phyloP scores from a whole-genome alignment of 2,329 filamentous ascomycete species.

The Dactylellina parvicollis region DNA sequence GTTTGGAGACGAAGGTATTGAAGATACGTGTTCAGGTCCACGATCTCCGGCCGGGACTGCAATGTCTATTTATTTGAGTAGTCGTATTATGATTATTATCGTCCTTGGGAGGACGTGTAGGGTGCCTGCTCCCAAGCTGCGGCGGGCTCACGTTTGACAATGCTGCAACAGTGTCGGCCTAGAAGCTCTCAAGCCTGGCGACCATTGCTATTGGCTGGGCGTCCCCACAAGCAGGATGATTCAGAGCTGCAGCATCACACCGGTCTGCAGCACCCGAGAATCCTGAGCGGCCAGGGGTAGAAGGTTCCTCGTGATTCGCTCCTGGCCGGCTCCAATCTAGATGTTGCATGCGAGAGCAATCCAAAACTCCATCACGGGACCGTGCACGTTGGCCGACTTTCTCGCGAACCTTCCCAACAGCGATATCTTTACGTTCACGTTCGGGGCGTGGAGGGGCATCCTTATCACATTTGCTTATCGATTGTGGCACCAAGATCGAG shows the following conservation, averaged over 20 bases:
- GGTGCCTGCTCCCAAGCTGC: background rate
- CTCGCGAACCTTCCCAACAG: background rate
- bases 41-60: background rate
- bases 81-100: background rate
- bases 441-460: slow-evolving; percentile 21
- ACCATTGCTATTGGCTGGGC: slow-evolving; percentile 11
- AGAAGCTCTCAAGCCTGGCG: slow-evolving; percentile 4
- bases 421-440: background rate
- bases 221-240: slow-evolving; percentile 34
- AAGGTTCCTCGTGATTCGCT: slow-evolving; percentile 33
- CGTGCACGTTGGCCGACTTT: background rate
- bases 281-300: slow-evolving; percentile 17
- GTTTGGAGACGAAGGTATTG: background rate
- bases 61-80: no score
- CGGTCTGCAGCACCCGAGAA: slow-evolving; percentile 13
- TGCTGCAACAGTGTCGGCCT: background rate
- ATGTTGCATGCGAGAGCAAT: slow-evolving; percentile 11
- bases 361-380: background rate
- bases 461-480: slow-evolving; percentile 37
- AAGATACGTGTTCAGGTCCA: background rate
- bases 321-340: slow-evolving; percentile 15
- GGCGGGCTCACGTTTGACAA: background rate
- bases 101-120: slow-evolving; percentile 8
- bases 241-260: slow-evolving; percentile 50
- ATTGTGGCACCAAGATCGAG: slow-evolving; percentile 17